Percentiles rank a stretch among this genome's conserved stretches.
These are phyloP conservation scores for Chytridiales sp. DNA, from an alignment of 371 early-diverging fungal species.

Conservation along the genomic window DNA sequence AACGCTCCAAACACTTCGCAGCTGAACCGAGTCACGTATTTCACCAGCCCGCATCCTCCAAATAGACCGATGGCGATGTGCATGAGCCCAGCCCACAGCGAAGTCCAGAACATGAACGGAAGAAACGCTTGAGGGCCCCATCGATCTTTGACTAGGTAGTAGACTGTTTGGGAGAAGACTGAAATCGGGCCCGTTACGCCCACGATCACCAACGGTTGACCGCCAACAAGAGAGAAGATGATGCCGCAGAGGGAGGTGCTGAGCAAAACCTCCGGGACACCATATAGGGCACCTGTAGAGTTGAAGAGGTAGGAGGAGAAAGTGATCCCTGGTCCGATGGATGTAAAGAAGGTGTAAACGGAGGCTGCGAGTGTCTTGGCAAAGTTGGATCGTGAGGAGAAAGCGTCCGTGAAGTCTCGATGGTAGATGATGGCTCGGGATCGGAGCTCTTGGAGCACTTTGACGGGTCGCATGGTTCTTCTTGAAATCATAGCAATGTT, in stretches of 20 bases:
- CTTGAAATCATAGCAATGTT: no score
- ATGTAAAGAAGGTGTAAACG: no score
- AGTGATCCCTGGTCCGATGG: no score
- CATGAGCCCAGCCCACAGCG: constrained; percentile 22
- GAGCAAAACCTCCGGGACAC: constrained; percentile 20
- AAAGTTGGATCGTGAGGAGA: no score
- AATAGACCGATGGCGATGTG: constrained; percentile 14
- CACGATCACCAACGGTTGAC: constrained; percentile 28
- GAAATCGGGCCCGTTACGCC: constrained; percentile 28
- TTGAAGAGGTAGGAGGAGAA: not conserved
- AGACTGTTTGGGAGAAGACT: constrained; percentile 17
- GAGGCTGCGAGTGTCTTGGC: no score
- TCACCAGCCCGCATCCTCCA: constrained; percentile 12
- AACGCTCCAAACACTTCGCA: constrained; percentile 27
- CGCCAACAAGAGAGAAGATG: constrained; percentile 13
- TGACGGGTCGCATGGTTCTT: no score
- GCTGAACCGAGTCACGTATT: constrained; percentile 20
- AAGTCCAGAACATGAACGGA: constrained; percentile 18
- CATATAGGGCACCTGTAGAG: not conserved
- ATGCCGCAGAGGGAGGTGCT: constrained; percentile 12
- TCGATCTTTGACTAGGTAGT: not conserved
- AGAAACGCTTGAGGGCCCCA: constrained; percentile 13
- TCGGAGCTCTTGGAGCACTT: no score
- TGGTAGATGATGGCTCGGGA: no score
- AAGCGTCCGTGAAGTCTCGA: no score